A percentile compares a stretch with the other conserved stretches of the same genome.
Conservation (phyloP, 306 rosid species). For the Quercus bicolor region DNA sequence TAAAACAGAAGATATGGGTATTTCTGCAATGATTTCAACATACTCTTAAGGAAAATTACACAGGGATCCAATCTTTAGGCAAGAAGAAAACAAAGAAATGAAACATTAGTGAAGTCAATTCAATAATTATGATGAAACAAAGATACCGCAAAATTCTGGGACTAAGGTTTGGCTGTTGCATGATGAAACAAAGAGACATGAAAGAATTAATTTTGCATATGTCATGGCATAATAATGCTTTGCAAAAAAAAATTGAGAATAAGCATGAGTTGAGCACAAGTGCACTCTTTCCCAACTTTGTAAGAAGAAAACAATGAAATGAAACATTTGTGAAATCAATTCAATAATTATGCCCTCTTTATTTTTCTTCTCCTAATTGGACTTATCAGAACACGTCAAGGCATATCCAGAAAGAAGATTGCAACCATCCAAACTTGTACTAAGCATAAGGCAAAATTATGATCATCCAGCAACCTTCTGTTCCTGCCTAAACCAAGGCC, state of each 20-base stretch:
- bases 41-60: not conserved
- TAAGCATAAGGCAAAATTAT: not conserved
- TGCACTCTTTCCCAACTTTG: not conserved
- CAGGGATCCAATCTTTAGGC: conserved; percentile 3
- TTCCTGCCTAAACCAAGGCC: not conserved
- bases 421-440: not conserved
- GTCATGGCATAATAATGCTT: not conserved
- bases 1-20: not conserved
- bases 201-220: not conserved
- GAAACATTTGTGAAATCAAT: not conserved
- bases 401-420: not conserved
- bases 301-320: not conserved
- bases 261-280: too few relatives aligned
- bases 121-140: conserved; percentile 3
- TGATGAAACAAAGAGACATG: not conserved
- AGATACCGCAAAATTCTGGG: not conserved
- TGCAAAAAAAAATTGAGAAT: not conserved
- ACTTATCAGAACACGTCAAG: not conserved
- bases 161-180: too few relatives aligned
- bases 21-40: conserved; percentile 8
- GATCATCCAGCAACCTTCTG: not conserved
- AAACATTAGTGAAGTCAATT: not conserved
- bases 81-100: not conserved
- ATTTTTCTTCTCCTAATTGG: not conserved
- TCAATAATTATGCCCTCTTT: not conserved